These are phyloP conservation scores for Pigoraptor vietnamica DNA, from an alignment of 78 protist genomes.

Conservation along the genomic window DNA sequence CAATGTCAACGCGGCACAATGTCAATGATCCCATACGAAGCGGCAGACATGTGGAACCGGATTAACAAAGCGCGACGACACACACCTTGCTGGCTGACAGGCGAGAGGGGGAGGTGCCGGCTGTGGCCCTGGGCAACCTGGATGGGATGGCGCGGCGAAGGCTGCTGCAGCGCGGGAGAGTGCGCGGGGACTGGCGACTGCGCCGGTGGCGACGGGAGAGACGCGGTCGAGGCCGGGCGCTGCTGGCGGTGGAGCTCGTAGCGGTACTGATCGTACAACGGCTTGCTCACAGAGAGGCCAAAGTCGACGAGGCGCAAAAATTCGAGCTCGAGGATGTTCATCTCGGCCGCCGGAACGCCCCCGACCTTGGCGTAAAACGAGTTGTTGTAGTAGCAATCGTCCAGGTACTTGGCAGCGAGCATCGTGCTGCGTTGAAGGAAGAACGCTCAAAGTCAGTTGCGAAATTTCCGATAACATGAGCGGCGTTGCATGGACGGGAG, in stretches of 20 bases:
- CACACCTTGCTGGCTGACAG: not conserved
- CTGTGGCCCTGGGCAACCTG: not conserved
- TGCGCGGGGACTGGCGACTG: not conserved
- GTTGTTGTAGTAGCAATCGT: slow-evolving; percentile 63
- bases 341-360: slow-evolving; percentile 38
- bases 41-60: too few species aligned
- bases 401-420: slow-evolving; percentile 55
- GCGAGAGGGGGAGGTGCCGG: not conserved
- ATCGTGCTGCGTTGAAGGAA: slow-evolving; percentile 26
- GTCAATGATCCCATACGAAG: too few species aligned
- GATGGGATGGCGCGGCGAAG: not conserved
- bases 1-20: too few species aligned
- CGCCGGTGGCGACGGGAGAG: not conserved
- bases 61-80: not conserved
- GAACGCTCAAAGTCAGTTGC: not conserved
- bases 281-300: not conserved
- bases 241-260: not conserved
- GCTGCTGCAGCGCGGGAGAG: not conserved
- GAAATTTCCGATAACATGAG: slow-evolving; percentile 13
- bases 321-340: slow-evolving; percentile 36
- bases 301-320: slow-evolving; percentile 7
- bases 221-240: too few species aligned
- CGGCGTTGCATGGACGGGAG: not conserved
- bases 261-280: not conserved
- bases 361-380: slow-evolving; percentile 64